Conservation (phyloP, 441 rosid species). For the Lepidium campestre region DNA sequence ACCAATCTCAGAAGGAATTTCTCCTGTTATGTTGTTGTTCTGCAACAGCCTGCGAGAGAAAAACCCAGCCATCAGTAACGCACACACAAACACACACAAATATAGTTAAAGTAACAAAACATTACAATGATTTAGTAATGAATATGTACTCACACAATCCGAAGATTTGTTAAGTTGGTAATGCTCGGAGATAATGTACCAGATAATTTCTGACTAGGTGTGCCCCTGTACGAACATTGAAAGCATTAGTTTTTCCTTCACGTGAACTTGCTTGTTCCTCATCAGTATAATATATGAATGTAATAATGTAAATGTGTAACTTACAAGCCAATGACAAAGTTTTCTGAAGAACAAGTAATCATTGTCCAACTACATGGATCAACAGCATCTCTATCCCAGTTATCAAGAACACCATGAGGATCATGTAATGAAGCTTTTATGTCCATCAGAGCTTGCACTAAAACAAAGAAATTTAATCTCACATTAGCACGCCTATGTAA, state of each 20-base stretch:
- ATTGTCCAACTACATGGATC: slow-evolving; percentile 99
- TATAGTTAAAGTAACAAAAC: neutral
- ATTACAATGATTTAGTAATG: neutral
- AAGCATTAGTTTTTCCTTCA: neutral
- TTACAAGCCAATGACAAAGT: slow-evolving; percentile 94
- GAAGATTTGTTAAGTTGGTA: slow-evolving; percentile 87
- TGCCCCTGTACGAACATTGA: slow-evolving; percentile 51
- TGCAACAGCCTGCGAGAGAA: slow-evolving; percentile 64
- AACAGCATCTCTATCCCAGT: slow-evolving; percentile 95
- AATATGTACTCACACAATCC: slow-evolving; percentile 65
- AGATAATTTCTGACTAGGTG: slow-evolving; percentile 92
- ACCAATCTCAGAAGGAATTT: slow-evolving; percentile 67
- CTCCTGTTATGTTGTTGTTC: slow-evolving; percentile 86
- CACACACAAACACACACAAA: neutral
- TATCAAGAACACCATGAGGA: slow-evolving; percentile 94
- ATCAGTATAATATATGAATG: neutral
- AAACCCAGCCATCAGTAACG: slow-evolving; percentile 9
- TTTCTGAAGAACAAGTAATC: slow-evolving; percentile 88
- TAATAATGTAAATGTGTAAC: slow-evolving; percentile 19
- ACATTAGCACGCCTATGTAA: too few species aligned
- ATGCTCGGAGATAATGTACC: slow-evolving; percentile 94
- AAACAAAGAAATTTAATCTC: slow-evolving; percentile 13
- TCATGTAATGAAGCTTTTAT: slow-evolving; percentile 71
- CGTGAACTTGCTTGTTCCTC: neutral
- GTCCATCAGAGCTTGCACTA: slow-evolving; percentile 92